Conservation (phyloP, 768 basidiomycete species). For the Hericium rajendrae region DNA sequence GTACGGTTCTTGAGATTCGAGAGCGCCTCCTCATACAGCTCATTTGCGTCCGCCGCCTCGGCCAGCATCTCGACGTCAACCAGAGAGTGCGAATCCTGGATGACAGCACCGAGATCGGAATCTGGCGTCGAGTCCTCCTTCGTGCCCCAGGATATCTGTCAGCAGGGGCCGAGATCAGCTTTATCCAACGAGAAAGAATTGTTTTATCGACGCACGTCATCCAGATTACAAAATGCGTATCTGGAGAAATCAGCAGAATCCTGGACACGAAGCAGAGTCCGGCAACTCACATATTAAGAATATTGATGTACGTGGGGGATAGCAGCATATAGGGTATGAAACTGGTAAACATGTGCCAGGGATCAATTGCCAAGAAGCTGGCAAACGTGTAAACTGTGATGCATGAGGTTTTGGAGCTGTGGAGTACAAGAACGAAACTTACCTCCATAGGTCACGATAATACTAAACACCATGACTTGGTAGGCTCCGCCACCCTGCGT, state of each 20-base stretch:
- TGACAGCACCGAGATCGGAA: conserved; percentile 75
- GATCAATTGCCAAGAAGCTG: conserved; percentile 81
- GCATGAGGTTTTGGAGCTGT: conserved; percentile 1
- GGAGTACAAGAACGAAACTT: conserved; percentile 15
- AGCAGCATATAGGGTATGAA: conserved; percentile 83
- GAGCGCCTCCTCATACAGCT: conserved; percentile 77
- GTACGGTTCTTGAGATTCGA: conserved; percentile 57
- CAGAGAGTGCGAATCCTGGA: conserved; percentile 68
- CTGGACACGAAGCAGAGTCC: not conserved
- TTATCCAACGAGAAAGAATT: conserved; percentile 3
- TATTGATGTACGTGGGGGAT: conserved; percentile 72
- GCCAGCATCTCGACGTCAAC: conserved; percentile 85
- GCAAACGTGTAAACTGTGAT: conserved; percentile 62
- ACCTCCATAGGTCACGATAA: conserved; percentile 82
- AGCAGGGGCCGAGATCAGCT: not conserved
- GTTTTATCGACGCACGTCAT: conserved; percentile 47
- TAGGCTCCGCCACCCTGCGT: conserved; percentile 56
- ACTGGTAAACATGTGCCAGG: conserved; percentile 93
- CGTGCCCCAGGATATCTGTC: conserved; percentile 89
- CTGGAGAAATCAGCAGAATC: conserved; percentile 28
- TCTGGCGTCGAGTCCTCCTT: conserved; percentile 74
- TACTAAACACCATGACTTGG: conserved; percentile 72
- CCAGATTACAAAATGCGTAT: conserved; percentile 79
- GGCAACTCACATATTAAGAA: conserved; percentile 58
- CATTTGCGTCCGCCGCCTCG: conserved; percentile 73